These are phyloP conservation scores for Auricularia auricula-judae DNA, from an alignment of 768 basidiomycete species.

Conservation along the genomic window DNA sequence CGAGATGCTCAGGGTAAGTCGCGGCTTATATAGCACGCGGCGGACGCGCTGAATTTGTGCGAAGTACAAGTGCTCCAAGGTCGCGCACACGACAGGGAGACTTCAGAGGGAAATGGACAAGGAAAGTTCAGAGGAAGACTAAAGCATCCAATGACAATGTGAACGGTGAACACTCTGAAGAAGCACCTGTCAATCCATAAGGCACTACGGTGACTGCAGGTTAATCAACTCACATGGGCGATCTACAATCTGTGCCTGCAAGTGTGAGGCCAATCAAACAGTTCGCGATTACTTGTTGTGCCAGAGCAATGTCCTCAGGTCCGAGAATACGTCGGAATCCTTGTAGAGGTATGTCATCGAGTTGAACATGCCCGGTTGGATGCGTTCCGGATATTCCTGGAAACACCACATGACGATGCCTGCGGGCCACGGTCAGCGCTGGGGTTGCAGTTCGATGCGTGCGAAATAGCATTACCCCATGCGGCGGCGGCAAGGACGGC, in stretches of 20 bases:
- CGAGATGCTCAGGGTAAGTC: slow-evolving; percentile 54
- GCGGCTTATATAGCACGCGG: not conserved
- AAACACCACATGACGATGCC: slow-evolving; percentile 97
- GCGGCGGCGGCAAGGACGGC: slow-evolving; percentile 26
- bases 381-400: slow-evolving; percentile 73
- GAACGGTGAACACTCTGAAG: too few species aligned
- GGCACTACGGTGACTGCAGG: not conserved
- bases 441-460: not conserved
- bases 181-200: not conserved
- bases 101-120: slow-evolving; percentile 13
- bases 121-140: not conserved
- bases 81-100: slow-evolving; percentile 43
- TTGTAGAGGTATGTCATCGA: slow-evolving; percentile 93
- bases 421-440: slow-evolving; percentile 38
- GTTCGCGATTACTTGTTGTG: slow-evolving; percentile 55
- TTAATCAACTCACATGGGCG: not conserved
- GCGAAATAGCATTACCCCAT: slow-evolving; percentile 38
- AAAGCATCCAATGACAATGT: too few species aligned
- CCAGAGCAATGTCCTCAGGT: slow-evolving; percentile 80
- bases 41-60: slow-evolving; percentile 1
- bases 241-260: slow-evolving; percentile 3
- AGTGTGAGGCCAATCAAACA: not conserved
- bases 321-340: slow-evolving; percentile 81
- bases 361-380: slow-evolving; percentile 95
- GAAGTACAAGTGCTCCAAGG: slow-evolving; percentile 53